Base-by-base conservation (phyloP, 2,329 filamentous ascomycete genomes). In the Penicillium frequentans region DNA sequence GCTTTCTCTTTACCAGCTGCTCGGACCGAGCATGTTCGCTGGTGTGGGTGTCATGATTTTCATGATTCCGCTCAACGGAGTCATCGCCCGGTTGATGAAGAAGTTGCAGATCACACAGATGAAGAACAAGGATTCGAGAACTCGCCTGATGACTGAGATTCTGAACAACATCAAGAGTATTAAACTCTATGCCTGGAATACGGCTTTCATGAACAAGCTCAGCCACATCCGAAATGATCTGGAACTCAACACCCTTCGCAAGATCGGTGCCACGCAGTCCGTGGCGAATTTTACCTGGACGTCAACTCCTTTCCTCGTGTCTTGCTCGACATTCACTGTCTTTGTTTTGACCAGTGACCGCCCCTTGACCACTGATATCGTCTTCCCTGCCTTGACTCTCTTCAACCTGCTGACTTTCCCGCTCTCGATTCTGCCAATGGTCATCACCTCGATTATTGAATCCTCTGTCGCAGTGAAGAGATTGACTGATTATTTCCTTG, bases 91-190 rank as follows among this genome's bases (percentile, higher is more conserved):
- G 57, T 83, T 96, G 66, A 97, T 97, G 90, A 97, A 96, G 79
- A 91, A 84, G 44, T 79, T 99, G 67, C 96, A 99, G 73, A 96
- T 98, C 76, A 82, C 87, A 63, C 95, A 99, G 79, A 99, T 99
- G 95, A 96, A 96, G 81, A 98, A 98, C 80, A 99, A 99, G 79
- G 95, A 99, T 69, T 85, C 92, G 39, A 86, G 95, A 70, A 96
- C 93, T 47, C 86, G 93, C 49, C 79, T 99, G 57, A 97, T 98
- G 82, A 96, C 93, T 7, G 95, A 99, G 75, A 99, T 99, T 64
- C 82, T 99, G 70, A 97, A 96, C 81, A 98, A 98, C 77, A 99
- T 99, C 90, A 99, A 99, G 81, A 96, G 92, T 72, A 95, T 99
- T 80, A 99, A 99, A 79, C 85, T 99, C 21, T 99, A 97, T 73